These are phyloP conservation scores for Zancudomyces culisetae DNA, from an alignment of 371 early-diverging fungal genomes.

Conservation along the genomic window DNA sequence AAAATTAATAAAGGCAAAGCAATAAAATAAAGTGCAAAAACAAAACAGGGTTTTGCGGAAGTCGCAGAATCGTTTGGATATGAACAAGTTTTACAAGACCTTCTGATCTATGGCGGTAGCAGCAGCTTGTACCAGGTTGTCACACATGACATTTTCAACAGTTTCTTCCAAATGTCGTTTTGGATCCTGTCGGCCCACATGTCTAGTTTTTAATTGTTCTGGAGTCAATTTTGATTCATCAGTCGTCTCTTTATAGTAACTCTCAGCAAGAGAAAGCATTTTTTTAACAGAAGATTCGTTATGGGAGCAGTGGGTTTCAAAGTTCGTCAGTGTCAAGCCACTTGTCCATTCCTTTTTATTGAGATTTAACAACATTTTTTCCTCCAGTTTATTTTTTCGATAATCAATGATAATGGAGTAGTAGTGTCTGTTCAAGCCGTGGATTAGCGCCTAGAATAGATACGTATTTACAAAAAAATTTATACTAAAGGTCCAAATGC, in stretches of 20 bases:
- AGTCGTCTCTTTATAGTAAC: conserved; percentile 87
- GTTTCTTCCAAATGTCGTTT: conserved; percentile 89
- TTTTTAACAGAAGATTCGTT: conserved; percentile 76
- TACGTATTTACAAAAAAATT: background rate
- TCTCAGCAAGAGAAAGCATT: conserved; percentile 75
- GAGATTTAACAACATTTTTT: conserved; percentile 97
- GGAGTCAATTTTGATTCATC: conserved; percentile 88
- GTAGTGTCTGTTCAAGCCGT: conserved; percentile 98
- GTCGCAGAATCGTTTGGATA: too few relatives aligned
- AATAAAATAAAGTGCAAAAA: background rate
- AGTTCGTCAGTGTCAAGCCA: conserved; percentile 77
- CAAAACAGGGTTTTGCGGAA: too few relatives aligned
- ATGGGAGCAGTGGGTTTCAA: conserved; percentile 51
- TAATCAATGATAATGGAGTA: conserved; percentile 99
- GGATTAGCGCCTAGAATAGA: conserved; percentile 66
- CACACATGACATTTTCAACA: conserved; percentile 73
- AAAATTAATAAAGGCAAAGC: background rate
- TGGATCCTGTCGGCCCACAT: conserved; percentile 96
- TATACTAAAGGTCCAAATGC: too few relatives aligned
- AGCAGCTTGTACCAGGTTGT: conserved; percentile 86
- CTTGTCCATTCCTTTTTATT: conserved; percentile 99
- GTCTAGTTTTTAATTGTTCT: conserved; percentile 86
- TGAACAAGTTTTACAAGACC: conserved; percentile 8
- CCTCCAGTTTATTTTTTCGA: conserved; percentile 96
- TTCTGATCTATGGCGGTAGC: conserved; percentile 70